Percentiles rank a stretch among this genome's conserved stretches.
Conservation (phyloP, 1,284 basidiomycete species). For the Tilletia indica region DNA sequence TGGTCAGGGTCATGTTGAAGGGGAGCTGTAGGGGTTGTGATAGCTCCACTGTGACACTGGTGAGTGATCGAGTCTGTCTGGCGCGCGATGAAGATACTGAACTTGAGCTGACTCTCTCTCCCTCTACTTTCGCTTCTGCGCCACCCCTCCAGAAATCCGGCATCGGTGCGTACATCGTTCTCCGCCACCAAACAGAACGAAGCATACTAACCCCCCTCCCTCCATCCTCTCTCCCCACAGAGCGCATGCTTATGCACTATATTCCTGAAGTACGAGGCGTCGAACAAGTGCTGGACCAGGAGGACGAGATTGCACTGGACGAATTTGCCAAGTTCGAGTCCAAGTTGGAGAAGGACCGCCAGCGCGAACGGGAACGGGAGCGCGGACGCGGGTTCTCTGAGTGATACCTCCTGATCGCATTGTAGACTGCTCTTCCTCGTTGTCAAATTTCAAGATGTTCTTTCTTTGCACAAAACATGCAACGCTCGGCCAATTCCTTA, state of each 20-base stretch:
- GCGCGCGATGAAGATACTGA: background rate
- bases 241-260: constrained; percentile 98
- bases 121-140: background rate
- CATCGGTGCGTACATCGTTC: background rate
- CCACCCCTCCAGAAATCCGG: constrained; percentile 3
- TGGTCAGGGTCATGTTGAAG: constrained; percentile 79
- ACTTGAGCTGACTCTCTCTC: background rate
- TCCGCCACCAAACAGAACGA: background rate
- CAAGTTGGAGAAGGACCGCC: constrained; percentile 61
- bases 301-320: constrained; percentile 80
- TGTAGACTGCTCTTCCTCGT: background rate
- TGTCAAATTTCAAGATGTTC: background rate
- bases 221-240: constrained; percentile 52
- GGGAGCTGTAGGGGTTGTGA: constrained; percentile 93
- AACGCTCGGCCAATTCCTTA: too few species aligned
- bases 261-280: constrained; percentile 97
- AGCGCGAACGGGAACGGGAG: constrained; percentile 37
- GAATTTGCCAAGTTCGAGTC: constrained; percentile 91
- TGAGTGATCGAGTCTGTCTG: constrained; percentile 59
- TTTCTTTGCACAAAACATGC: too few species aligned
- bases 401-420: background rate
- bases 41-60: constrained; percentile 88
- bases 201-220: background rate
- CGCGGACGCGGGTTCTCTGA: constrained; percentile 34
- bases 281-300: constrained; percentile 87